Evolutionary conservation across 2,329 filamentous ascomycete species (phyloP).

Genomic region (Cyphellophora europaea): DNA sequence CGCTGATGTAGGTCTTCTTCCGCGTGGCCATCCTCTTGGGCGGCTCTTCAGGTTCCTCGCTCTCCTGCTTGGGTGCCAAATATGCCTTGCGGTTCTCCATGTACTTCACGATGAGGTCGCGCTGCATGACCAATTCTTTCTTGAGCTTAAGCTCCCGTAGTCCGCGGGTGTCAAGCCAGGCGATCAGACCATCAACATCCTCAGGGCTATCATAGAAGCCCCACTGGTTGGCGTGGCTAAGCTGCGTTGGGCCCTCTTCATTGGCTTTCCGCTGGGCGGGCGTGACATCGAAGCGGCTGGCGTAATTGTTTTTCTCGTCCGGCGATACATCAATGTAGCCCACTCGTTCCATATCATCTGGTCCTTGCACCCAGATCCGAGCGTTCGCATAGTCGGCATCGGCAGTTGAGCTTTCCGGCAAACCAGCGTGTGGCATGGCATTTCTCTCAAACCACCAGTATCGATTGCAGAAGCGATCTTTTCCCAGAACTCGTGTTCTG

Average conservation of each 20-base stretch:
- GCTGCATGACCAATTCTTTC: slow-evolving; percentile 73
- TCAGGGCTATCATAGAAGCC: slow-evolving; percentile 79
- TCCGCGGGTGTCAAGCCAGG: slow-evolving; percentile 82
- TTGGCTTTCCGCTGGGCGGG: slow-evolving; percentile 73
- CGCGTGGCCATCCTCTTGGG: slow-evolving; percentile 53
- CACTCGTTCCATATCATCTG: slow-evolving; percentile 75
- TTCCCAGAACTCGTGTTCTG: slow-evolving; percentile 78
- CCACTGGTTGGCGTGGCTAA: slow-evolving; percentile 74
- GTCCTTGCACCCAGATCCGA: slow-evolving; percentile 92
- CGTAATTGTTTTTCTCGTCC: slow-evolving; percentile 66
- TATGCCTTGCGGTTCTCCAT: slow-evolving; percentile 76
- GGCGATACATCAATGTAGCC: slow-evolving; percentile 73
- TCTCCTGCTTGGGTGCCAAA: slow-evolving; percentile 40
- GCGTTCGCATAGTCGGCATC: slow-evolving; percentile 86
- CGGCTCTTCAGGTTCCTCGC: slow-evolving; percentile 36
- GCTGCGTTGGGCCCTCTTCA: slow-evolving; percentile 75
- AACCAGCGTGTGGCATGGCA: slow-evolving; percentile 87
- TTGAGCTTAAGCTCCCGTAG: slow-evolving; percentile 76
- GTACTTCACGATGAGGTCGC: slow-evolving; percentile 63
- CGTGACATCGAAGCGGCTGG: slow-evolving; percentile 67
- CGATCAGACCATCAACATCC: slow-evolving; percentile 67
- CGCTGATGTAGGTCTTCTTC: slow-evolving; percentile 49
- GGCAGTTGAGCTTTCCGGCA: slow-evolving; percentile 81
- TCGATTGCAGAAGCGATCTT: slow-evolving; percentile 94
- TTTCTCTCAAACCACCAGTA: slow-evolving; percentile 99